Base-by-base conservation (phyloP, 495 filamentous ascomycete species). In the Xylaria curta region DNA sequence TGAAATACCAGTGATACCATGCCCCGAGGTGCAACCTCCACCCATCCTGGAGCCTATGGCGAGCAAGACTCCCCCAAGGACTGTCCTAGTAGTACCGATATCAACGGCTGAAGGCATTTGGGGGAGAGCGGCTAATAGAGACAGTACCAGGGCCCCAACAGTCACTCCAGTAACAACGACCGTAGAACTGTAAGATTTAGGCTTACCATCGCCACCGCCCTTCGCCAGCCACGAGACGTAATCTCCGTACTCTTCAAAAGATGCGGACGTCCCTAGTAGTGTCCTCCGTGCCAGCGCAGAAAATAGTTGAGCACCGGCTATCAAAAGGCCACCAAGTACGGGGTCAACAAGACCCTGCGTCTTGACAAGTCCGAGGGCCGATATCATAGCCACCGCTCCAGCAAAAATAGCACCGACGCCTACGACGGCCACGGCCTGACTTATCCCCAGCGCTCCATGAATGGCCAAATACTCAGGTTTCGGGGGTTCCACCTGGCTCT, bases 1-100 rank as follows among this genome's bases (percentile, higher is more conserved):
- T 38, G 83, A 81, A 59, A 89, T 82, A 5, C 87, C 87, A 38
- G 82, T 87, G 70, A 90, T 88, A 1, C 88, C 88, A 73, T 90
- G 88, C 0, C 88, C 88, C 28, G 85, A 88, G 0, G 88, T 89
- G 70, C 88, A 90, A 2, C 88, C 88, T 5, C 88, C 87, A 0
- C 82, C 87, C 56, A 89, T 79, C 63, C 87, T 77, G 36, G 87
- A 80, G 19, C 88, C 88, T 28, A 89, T 56, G 1, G 85, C 78
- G 76, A 90, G 81, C 62, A 87, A 69, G 26, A 83, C 78, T 21
- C 87, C 87, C 21, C 87, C 88, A 31, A 85, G 26, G 24, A 82
- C 66, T 2, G 84, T 80, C 64, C 76, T 78, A 54, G 69, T 38
- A 46, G 82, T 82, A 44, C 72, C 70, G 24, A 80, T 76, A 3